A percentile compares a stretch with the other conserved stretches of the same genome.
phyloP scores from a whole-genome alignment of 2,329 filamentous ascomycete species.

The Cytospora chrysosperma region DNA sequence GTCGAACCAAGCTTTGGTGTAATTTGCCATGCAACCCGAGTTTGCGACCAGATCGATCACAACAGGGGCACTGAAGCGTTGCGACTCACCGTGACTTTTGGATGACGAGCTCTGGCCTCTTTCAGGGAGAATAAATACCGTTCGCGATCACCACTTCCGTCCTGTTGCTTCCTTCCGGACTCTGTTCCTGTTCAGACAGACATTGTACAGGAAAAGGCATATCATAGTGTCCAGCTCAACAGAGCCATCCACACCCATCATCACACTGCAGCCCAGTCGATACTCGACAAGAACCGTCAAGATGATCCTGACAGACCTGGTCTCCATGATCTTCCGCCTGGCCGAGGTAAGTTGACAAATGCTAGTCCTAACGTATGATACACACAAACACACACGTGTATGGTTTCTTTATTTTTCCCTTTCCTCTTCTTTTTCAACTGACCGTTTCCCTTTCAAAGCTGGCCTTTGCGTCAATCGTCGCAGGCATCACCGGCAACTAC shows the following conservation, averaged over 20 bases:
- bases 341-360: constrained; percentile 35
- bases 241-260: not conserved
- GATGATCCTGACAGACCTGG: constrained; percentile 54
- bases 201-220: not conserved
- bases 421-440: no score
- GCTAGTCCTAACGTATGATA: not conserved
- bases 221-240: not conserved
- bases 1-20: not conserved
- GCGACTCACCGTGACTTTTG: constrained; percentile 1
- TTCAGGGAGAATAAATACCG: constrained; percentile 13
- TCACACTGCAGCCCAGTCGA: not conserved
- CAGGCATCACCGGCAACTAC: constrained; percentile 64
- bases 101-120: not conserved
- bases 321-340: constrained; percentile 58
- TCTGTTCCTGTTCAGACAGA: not conserved
- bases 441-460: constrained; percentile 43
- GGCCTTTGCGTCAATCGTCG: constrained; percentile 69
- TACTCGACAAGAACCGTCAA: constrained; percentile 27
- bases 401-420: no score
- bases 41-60: not conserved
- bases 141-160: not conserved
- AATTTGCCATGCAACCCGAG: not conserved
- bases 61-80: not conserved
- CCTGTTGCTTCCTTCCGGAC: not conserved
- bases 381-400: not conserved